These are phyloP conservation scores for Fraxinus greggii DNA, from an alignment of 305 asterid genomes.

Conservation along the genomic window DNA sequence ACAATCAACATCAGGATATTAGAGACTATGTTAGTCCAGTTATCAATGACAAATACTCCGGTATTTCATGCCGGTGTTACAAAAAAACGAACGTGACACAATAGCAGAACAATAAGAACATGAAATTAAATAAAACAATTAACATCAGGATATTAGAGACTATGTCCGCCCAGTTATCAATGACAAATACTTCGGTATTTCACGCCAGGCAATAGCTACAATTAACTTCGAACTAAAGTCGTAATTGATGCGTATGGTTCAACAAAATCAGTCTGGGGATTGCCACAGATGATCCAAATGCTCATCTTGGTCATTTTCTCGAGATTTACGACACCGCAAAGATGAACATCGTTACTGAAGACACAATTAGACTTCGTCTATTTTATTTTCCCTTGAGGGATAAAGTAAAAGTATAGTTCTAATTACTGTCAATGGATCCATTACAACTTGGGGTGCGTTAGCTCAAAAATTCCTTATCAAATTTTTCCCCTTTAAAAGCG, in stretches of 20 bases:
- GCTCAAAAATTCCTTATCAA: neutral
- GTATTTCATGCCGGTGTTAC: too few relatives aligned
- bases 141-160: neutral
- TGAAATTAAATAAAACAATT: neutral
- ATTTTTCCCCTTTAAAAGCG: neutral
- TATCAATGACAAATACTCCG: too few relatives aligned
- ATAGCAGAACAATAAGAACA: too few relatives aligned
- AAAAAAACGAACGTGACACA: too few relatives aligned
- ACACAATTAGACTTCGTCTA: neutral
- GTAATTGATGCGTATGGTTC: neutral
- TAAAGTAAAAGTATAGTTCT: neutral
- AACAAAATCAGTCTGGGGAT: neutral
- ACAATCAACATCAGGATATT: too few relatives aligned
- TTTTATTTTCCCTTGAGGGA: neutral
- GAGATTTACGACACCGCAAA: neutral
- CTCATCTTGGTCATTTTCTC: neutral
- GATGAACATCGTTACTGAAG: neutral
- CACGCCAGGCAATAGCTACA: neutral
- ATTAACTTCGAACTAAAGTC: neutral
- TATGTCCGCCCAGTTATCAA: neutral
- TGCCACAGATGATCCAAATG: neutral
- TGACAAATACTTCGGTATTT: neutral
- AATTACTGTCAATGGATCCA: neutral
- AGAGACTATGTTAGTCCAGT: too few relatives aligned
- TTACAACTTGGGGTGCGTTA: too few relatives aligned